Percentiles rank a stretch among this genome's conserved stretches.
Evolutionary conservation across 2,329 filamentous ascomycete species (phyloP).

Genomic region (Apiospora arundinis): DNA sequence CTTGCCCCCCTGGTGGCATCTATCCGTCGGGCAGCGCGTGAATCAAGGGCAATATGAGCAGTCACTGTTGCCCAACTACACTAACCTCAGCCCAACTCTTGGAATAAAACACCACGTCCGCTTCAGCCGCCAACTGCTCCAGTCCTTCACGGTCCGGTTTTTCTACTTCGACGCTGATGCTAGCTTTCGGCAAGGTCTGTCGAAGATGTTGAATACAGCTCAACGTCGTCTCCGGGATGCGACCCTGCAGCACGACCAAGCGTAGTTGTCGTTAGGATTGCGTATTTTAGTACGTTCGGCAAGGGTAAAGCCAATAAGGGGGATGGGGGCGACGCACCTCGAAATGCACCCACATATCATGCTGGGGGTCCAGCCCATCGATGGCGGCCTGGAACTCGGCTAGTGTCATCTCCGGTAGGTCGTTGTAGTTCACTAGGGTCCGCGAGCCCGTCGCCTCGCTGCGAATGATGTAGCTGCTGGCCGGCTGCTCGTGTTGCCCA

Average conservation of each 20-base stretch:
- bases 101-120: conserved; percentile 78
- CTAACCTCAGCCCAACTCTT: conserved; percentile 72
- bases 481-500: conserved; percentile 58
- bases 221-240: conserved; percentile 66
- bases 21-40: not conserved
- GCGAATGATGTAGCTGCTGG: conserved; percentile 73
- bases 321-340: conserved; percentile 55
- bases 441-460: conserved; percentile 64
- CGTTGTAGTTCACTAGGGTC: conserved; percentile 75
- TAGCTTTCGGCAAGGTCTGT: conserved; percentile 47
- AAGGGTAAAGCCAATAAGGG: conserved; percentile 1
- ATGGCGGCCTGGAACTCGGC: conserved; percentile 62
- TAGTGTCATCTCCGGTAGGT: conserved; percentile 70
- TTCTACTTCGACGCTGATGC: conserved; percentile 74
- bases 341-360: conserved; percentile 72
- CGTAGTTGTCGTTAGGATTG: not conserved
- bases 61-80: conserved; percentile 24
- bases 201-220: conserved; percentile 65
- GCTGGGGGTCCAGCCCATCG: conserved; percentile 43
- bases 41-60: not conserved
- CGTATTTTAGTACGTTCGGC: conserved; percentile 24
- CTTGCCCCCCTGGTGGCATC: not conserved
- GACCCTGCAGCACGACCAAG: conserved; percentile 53
- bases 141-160: conserved; percentile 70
- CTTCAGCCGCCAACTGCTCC: conserved; percentile 62